phyloP scores from a whole-genome alignment of 2,329 filamentous ascomycete species.

The Penicillium sp. region DNA sequence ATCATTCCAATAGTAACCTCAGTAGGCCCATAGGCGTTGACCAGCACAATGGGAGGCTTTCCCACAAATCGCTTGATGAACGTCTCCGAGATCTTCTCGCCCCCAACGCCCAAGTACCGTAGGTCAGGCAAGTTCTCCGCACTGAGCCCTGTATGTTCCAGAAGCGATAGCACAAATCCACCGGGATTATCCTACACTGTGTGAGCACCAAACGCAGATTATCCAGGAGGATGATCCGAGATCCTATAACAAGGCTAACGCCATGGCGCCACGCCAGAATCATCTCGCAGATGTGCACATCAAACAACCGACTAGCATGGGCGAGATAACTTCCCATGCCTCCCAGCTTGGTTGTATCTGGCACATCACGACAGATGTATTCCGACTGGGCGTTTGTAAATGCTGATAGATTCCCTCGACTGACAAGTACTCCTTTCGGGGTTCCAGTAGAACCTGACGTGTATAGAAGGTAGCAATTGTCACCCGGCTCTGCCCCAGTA shows the following conservation, averaged over 20 bases:
- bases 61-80: slow-evolving; percentile 21
- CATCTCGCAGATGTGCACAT: slow-evolving; percentile 25
- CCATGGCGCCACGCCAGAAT: slow-evolving; percentile 23
- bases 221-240: neutral
- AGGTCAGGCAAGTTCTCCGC: slow-evolving; percentile 15
- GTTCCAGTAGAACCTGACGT: slow-evolving; percentile 23
- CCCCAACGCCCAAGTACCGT: slow-evolving; percentile 20
- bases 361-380: slow-evolving; percentile 22
- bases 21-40: slow-evolving; percentile 24
- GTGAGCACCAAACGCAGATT: neutral
- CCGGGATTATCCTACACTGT: neutral
- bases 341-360: slow-evolving; percentile 13
- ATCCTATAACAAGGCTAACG: slow-evolving; percentile 16
- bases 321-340: slow-evolving; percentile 22
- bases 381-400: slow-evolving; percentile 20
- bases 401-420: slow-evolving; percentile 17
- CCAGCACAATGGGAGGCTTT: slow-evolving; percentile 11
- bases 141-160: neutral
- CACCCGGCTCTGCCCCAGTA: neutral
- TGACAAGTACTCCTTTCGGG: slow-evolving; percentile 23
- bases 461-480: slow-evolving; percentile 21
- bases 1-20: slow-evolving; percentile 23
- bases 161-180: neutral
- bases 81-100: slow-evolving; percentile 22
- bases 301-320: slow-evolving; percentile 24